Base-by-base conservation (phyloP, 2,329 filamentous ascomycete genomes). In the Sarocladium brachiariae region DNA sequence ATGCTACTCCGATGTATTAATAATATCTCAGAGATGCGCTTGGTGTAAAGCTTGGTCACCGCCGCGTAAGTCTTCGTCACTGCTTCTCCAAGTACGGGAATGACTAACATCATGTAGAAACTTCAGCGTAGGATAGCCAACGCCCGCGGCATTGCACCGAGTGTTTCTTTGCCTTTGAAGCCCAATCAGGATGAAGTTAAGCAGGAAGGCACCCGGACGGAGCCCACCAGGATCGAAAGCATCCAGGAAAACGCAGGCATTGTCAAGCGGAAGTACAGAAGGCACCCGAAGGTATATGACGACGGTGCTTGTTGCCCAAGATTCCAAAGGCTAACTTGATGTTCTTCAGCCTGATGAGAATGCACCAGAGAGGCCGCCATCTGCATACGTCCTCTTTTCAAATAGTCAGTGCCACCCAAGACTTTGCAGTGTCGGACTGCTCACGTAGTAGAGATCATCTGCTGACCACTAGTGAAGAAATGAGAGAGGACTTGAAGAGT, bases 301-400 rank as follows among this genome's bases (percentile, higher is more conserved):
- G n/a, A n/a, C n/a, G n/a, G n/a, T n/a, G n/a, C n/a, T n/a, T n/a
- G n/a, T n/a, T n/a, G n/a, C n/a, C n/a, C n/a, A n/a, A n/a, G n/a
- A n/a, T n/a, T n/a, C n/a, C n/a, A n/a, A n/a, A n/a, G n/a, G n/a
- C n/a, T n/a, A n/a, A n/a, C n/a, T n/a, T 53, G 25, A 55, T 27
- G 10, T 35, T 5, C 8, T 7, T 1, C 21, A 89, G 81, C 75
- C 86, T 3, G 88, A 93, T 58, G 84, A 89, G 52, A 82, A 88
- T 68, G 87, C 87, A 1, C 88, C 88, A 2, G 87, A 91, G 61
- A 76, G 87, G 21, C 86, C 88, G 1, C 86, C 87, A 0, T 92
- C 87, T 4, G 88, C 87, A 47, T 92, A 92, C 67, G 88, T 92
- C 11, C 78, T 92, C 14, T 93, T 93, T 61, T 91, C 88, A 1